These are phyloP conservation scores for Escallonia rubra DNA, from an alignment of 129 eudicot species.

Conservation along the genomic window DNA sequence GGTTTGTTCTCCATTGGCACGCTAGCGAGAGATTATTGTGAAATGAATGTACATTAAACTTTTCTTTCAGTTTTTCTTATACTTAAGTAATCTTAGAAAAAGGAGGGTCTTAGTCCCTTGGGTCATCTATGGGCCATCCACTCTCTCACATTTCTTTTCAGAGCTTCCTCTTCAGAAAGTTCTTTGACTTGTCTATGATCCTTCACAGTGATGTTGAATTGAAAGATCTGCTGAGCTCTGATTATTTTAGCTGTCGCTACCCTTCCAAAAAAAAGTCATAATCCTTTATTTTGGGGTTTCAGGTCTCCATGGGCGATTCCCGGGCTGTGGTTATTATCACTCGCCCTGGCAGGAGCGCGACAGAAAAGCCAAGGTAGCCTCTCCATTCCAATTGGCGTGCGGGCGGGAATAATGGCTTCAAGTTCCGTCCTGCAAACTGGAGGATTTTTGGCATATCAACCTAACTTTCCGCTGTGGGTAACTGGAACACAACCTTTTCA, in stretches of 20 bases:
- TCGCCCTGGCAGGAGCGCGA: conserved; percentile 66
- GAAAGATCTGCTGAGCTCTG: too few species aligned
- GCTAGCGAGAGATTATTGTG: too few species aligned
- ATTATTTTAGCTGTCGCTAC: too few species aligned
- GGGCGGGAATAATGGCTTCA: conserved; percentile 71
- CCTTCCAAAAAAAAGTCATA: not conserved
- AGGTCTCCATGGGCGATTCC: conserved; percentile 76
- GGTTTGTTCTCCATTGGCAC: conserved; percentile 28
- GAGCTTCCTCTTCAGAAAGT: too few species aligned
- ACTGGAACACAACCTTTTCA: conserved; percentile 62
- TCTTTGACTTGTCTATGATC: too few species aligned
- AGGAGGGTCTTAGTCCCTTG: too few species aligned
- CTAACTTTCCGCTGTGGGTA: conserved; percentile 53
- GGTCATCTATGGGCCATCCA: too few species aligned
- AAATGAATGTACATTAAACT: too few species aligned
- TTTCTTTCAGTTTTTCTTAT: too few species aligned
- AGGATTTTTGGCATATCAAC: conserved; percentile 50
- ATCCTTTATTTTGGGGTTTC: conserved; percentile 3
- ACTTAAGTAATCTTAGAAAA: too few species aligned
- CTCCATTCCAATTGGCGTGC: conserved; percentile 71
- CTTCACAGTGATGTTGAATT: too few species aligned
- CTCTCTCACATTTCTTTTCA: too few species aligned
- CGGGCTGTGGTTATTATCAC: conserved; percentile 75
- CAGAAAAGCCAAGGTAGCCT: conserved; percentile 69
- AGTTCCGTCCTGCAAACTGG: conserved; percentile 53